Conservation (phyloP, 2,329 filamentous ascomycete genomes). For the Aspergillus glaucus region DNA sequence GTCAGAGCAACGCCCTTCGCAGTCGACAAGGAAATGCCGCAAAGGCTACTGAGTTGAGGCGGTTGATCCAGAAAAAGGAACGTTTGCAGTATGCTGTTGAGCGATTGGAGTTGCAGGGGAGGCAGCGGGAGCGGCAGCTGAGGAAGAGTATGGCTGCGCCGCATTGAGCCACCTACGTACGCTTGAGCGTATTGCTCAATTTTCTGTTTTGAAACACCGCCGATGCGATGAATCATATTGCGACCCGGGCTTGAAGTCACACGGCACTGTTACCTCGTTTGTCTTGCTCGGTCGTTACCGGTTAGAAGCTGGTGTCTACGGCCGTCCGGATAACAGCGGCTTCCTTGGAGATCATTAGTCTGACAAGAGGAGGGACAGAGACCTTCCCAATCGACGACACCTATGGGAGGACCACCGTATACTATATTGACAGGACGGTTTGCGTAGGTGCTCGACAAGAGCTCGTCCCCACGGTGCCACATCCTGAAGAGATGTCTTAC, state of each 20-base stretch:
- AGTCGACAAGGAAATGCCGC: conserved; percentile 23
- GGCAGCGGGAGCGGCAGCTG: conserved; percentile 65
- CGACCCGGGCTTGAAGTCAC: no score
- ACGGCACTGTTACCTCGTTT: neutral
- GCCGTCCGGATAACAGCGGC: no score
- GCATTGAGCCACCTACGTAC: conserved; percentile 12
- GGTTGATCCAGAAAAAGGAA: conserved; percentile 74
- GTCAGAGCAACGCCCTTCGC: conserved; percentile 14
- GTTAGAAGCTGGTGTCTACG: neutral
- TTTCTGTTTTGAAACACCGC: neutral
- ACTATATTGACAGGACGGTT: no score
- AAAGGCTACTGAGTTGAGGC: conserved; percentile 56
- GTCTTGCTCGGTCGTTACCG: neutral
- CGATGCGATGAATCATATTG: neutral
- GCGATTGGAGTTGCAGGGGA: conserved; percentile 76
- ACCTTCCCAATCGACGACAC: no score
- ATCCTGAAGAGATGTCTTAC: no score
- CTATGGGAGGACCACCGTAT: no score
- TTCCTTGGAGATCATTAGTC: no score
- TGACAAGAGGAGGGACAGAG: no score
- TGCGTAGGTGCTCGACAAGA: no score
- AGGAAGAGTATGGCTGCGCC: conserved; percentile 64
- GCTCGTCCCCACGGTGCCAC: no score
- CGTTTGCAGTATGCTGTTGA: conserved; percentile 81
- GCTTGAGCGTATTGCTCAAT: neutral